Base-by-base conservation (phyloP, 148 eudicot genomes). In the Polygonum aviculare region DNA sequence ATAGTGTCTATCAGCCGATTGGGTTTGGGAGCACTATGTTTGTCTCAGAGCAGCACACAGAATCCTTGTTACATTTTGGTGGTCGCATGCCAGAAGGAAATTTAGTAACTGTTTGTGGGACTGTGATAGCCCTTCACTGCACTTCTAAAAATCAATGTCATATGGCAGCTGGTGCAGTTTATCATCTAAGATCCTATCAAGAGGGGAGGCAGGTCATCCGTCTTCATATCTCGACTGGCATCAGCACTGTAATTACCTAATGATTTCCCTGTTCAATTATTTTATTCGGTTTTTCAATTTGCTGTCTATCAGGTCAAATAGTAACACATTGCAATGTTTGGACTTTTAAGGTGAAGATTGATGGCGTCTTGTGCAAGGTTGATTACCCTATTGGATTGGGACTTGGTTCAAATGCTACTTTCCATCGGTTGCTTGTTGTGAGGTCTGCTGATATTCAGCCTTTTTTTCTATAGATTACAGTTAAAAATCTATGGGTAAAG, bases 301-400 rank as follows among this genome's bases (percentile, higher is more conserved):
- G 19, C 21, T 44, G 49, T 69, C 65, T 70, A 40, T 12, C 54
- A 59, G 36, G 33, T 76, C 72, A 54, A 65, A 76, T 70, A 45
- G 12, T 85, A 16, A 81, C 75, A 75, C 63, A 73, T 75, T 78
- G 41, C 33, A 63, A 39, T 73, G 2, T 79, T 55, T 76, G 48
- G n/a, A 45, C 74, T 77, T 31, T 81, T 35, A 75, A 95, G 99
- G 87, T 87, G 79, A 85, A 72, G 79, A 84, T 95, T 83, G 75
- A 78, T 73, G 90, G 89, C 77, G 70, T 78, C 65, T 51, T 81
- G 62, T 76, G 84, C 69, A 86, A 85, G 77, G 54, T 84, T 72
- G 78, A 83, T 79, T 84, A 45, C 77, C 99, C 96, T 65, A 60
- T 91, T 74, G 99, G 96, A 76, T 83, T 95, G 75, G 92, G 94